Evolutionary conservation across 169 alveolate genomes (phyloP), one percentile per base, ranked within the genome.

Genomic region (Cyclospora cayetanensis): DNA sequence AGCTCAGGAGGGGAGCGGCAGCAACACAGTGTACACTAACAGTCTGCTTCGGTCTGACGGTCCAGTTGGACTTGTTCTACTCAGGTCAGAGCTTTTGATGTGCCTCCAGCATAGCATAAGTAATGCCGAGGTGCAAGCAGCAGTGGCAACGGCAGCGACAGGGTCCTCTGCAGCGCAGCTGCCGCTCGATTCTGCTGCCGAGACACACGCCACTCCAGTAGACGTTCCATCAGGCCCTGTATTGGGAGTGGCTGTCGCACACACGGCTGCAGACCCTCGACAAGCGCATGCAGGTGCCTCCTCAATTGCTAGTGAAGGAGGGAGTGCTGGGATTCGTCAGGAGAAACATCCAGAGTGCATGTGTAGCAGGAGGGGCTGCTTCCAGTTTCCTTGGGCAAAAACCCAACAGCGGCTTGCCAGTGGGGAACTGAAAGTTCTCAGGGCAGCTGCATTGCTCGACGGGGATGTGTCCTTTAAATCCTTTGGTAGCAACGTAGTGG

Each of bases 321-420:
- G n/a, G n/a, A n/a, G n/a, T n/a, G n/a, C n/a, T n/a, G n/a, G n/a
- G n/a, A n/a, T n/a, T n/a, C n/a, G 50, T 7, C 12, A 12, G 34
- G 20, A 4, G 52, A 22, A 70, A 18, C 34, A 20, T 31, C 11
- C 22, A 11, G 15, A 46, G 88, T 29, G 88, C 88, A 50, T 79
- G 88, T 50, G 22, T 25, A 79, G 74, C 72, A 7, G 15, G 60
- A 35, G 53, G 60, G 88, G 72, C 1, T n/a, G n/a, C n/a, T 79
- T 79, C 46, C n/a, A 35, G 22, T 50, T 79, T 25, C 88, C 88
- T 0, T 50, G 46, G 34, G 88, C 88, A 1, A 25, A 34, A 4
- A 2, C 25, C 20, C 88, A 50, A 70, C 88, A 46, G 74, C 50
- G 88, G 50, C 72, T 79, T 7, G 88, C 60, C 31, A 79, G 88